Base-by-base conservation (phyloP, 2,329 filamentous ascomycete genomes). In the Xylaria sp. region DNA sequence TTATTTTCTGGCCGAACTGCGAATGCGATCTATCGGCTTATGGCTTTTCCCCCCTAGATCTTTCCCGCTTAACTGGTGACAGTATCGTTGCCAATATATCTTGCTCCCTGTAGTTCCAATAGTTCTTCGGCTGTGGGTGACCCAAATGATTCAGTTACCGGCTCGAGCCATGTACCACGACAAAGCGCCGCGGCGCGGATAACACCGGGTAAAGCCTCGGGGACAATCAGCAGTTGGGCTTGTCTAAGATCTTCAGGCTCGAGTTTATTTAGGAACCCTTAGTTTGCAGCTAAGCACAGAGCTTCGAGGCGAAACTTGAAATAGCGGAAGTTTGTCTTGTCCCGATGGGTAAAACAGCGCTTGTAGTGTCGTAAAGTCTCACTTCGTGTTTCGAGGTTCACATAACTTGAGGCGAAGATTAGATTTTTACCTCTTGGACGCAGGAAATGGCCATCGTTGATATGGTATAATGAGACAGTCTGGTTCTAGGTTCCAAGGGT, bases 281-380 rank as follows among this genome's bases (percentile, higher is more conserved):
- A 1, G 4, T 20, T 3, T 20, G 25, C 1, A 10, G 47, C 17
- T 15, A 54, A 5, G 15, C 49, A 54, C 7, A 63, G 54, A n/a
- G 54, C 59, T 13, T 66, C 49, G n/a, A 63, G 59, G 20, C n/a
- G 13, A 13, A 42, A 59, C 11, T 66, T 63, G 38, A 63, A 66
- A 47, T 54, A 63, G 47, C n/a, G 58, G 20, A 54, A 58, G 11
- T 29, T 49, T 11, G 36, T 4, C 17, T 53, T 45, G 13, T 42
- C 31, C 38, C 2, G 36, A 10, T 38, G 25, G 13, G 39, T 45
- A 47, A 63, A 63, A 10, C 49, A 50, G 13, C 31, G 45, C 54
- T 59, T 63, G 20, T 66, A 59, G 47, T 66, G 2, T 20, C 54
- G 59, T 11, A 63, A 42, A 6, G 64, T 66, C 54, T 63, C 54